Evolutionary conservation across 345 rosid species (phyloP).

Genomic region (Lagerstroemia speciosa): DNA sequence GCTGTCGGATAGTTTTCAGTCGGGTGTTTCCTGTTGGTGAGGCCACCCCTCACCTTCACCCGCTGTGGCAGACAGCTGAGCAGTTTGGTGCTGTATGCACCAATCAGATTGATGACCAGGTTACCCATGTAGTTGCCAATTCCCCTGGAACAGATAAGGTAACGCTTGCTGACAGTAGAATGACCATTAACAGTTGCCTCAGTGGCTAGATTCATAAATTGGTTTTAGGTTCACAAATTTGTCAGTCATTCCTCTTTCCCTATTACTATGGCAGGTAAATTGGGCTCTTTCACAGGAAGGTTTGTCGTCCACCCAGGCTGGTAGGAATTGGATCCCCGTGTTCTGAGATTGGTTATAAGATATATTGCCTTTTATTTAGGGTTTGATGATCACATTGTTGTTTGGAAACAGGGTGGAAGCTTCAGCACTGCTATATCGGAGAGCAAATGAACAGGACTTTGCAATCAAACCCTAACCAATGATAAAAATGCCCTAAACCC

Average conservation of each 20-base stretch:
- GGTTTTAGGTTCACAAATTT: too few relatives aligned
- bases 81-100: constrained; percentile 97
- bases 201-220: background rate
- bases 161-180: background rate
- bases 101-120: constrained; percentile 77
- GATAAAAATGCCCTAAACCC: constrained; percentile 10
- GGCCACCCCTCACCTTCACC: constrained; percentile 87
- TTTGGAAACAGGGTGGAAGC: constrained; percentile 92
- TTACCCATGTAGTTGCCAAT: constrained; percentile 94
- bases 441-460: constrained; percentile 85
- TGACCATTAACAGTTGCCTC: background rate
- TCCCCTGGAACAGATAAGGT: constrained; percentile 98
- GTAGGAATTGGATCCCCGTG: constrained; percentile 33
- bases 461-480: constrained; percentile 61
- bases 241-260: too few relatives aligned
- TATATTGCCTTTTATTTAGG: constrained; percentile 9
- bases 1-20: constrained; percentile 86
- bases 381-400: background rate
- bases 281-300: constrained; percentile 80
- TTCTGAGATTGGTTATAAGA: background rate
- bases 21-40: constrained; percentile 91
- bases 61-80: constrained; percentile 94
- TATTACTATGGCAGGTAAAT: constrained; percentile 66
- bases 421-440: constrained; percentile 87
- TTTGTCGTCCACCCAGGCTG: constrained; percentile 95